Evolutionary conservation across 305 asterid species (phyloP).

Genomic region (Coffea humblotiana): DNA sequence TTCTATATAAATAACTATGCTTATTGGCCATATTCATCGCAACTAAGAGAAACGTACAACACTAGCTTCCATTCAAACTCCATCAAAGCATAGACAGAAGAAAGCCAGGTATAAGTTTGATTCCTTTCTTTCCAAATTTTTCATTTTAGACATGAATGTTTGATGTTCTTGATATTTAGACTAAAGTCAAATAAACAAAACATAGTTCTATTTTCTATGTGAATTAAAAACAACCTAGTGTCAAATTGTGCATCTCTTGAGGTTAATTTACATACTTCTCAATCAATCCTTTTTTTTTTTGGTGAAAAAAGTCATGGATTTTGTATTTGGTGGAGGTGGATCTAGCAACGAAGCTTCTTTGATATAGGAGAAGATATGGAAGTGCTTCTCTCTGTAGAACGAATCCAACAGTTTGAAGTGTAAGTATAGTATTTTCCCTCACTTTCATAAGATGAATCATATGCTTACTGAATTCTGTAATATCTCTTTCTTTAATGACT

Average conservation of each 20-base stretch:
- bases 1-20: neutral
- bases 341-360: conserved; percentile 37
- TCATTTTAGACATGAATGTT: neutral
- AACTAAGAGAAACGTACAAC: neutral
- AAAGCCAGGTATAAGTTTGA: neutral
- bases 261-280: neutral
- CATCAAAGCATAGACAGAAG: too few relatives aligned
- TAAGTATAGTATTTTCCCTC: conserved; percentile 16
- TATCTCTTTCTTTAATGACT: too few relatives aligned
- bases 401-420: conserved; percentile 74
- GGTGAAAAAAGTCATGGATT: conserved; percentile 29
- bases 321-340: conserved; percentile 38
- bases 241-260: neutral
- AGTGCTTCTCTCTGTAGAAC: conserved; percentile 47
- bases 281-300: neutral
- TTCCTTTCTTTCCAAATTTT: neutral
- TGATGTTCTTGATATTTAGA: neutral
- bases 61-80: neutral
- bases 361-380: conserved; percentile 40
- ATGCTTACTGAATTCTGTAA: too few relatives aligned
- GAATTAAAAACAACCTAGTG: neutral
- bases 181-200: neutral
- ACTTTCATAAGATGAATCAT: too few relatives aligned
- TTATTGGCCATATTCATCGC: neutral
- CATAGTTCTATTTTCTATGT: too few relatives aligned